Conservation (phyloP, 164 flowering plant genomes). For the Euptelea pleiosperma region DNA sequence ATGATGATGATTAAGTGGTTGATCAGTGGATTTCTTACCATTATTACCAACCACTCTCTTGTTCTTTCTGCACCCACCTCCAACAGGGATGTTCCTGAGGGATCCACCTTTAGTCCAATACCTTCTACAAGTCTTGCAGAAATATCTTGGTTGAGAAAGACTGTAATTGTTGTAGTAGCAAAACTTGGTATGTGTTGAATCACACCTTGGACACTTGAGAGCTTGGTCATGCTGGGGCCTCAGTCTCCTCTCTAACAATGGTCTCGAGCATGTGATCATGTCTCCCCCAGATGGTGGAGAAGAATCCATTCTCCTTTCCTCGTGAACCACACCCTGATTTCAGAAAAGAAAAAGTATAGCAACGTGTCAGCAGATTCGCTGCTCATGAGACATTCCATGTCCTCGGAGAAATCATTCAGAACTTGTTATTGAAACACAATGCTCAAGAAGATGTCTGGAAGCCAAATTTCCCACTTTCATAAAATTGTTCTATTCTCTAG, state of each 20-base stretch:
- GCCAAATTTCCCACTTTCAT: no score
- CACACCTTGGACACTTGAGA: conserved; percentile 74
- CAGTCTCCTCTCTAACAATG: conserved; percentile 48
- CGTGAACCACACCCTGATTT: conserved; percentile 44
- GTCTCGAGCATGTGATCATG: conserved; percentile 51
- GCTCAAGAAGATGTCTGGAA: no score
- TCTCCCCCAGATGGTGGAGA: conserved; percentile 56
- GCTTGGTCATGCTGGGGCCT: conserved; percentile 73
- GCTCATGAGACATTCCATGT: no score
- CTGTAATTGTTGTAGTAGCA: conserved; percentile 89
- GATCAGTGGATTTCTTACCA: conserved; percentile 33
- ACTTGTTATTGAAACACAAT: no score
- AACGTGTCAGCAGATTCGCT: conserved; percentile 14
- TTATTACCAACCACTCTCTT: conserved; percentile 44
- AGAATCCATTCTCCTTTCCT: conserved; percentile 48
- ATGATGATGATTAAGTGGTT: conserved; percentile 17
- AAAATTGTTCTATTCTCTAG: no score
- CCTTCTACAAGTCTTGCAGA: conserved; percentile 79
- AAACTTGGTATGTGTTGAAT: conserved; percentile 75
- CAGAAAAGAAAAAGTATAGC: neutral
- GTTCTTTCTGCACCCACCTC: conserved; percentile 78
- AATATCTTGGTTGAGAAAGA: conserved; percentile 80
- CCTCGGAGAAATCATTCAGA: no score
- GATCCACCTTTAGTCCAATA: conserved; percentile 90
- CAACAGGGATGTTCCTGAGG: conserved; percentile 72